Conservation (phyloP, 1,139 yeast species). For the Meyerozyma athensensis region DNA sequence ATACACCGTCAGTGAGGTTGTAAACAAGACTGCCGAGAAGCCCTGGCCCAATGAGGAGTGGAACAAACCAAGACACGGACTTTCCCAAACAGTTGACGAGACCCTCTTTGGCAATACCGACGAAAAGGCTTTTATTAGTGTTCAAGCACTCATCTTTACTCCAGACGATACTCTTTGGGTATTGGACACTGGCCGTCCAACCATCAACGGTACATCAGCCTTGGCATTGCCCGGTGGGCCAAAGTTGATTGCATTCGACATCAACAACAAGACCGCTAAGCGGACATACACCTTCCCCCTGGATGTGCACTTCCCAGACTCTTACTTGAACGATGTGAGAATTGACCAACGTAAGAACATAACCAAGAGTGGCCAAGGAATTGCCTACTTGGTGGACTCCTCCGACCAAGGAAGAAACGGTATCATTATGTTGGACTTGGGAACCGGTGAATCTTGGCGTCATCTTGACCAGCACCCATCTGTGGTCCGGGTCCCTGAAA, state of each 20-base stretch:
- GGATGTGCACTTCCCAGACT: neutral
- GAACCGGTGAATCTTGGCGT: slow-evolving; percentile 1
- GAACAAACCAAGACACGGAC: neutral
- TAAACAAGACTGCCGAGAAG: slow-evolving; percentile 1
- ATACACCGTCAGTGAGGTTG: neutral
- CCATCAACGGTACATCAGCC: neutral
- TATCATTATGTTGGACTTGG: slow-evolving; percentile 1
- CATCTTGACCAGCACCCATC: slow-evolving; percentile 2
- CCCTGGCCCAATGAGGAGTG: slow-evolving; percentile 1
- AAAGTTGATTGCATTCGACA: neutral
- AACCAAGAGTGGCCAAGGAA: neutral
- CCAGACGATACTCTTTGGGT: slow-evolving; percentile 2
- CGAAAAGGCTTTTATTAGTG: neutral
- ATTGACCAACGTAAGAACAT: slow-evolving; percentile 1
- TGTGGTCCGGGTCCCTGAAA: neutral
- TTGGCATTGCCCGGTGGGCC: slow-evolving; percentile 2
- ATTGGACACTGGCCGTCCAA: slow-evolving; percentile 2
- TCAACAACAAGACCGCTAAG: neutral
- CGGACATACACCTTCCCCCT: slow-evolving; percentile 2
- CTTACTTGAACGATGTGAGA: slow-evolving; percentile 2
- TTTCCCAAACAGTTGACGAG: neutral
- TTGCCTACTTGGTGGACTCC: slow-evolving; percentile 2
- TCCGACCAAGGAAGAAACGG: slow-evolving; percentile 2
- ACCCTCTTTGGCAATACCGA: neutral
- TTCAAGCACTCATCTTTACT: slow-evolving; percentile 1